Percentiles rank a stretch among this genome's conserved stretches.
Evolutionary conservation across 1,284 basidiomycete genomes (phyloP).

Genomic region (Waitea zeae): DNA sequence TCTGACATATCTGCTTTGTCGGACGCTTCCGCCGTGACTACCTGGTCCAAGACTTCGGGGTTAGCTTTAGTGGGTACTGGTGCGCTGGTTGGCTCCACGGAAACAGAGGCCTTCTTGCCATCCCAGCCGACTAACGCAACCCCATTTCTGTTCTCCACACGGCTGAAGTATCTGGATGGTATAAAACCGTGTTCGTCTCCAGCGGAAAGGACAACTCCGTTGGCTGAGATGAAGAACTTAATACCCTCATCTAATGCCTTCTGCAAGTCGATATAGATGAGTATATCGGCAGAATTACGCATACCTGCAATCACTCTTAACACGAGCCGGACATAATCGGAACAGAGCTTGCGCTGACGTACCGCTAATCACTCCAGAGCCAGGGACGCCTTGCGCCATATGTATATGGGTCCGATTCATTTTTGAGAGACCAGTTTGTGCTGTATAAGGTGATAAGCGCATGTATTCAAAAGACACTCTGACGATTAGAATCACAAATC

Average conservation of each 20-base stretch:
- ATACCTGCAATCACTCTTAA: slow-evolving; percentile 37
- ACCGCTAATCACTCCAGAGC: slow-evolving; percentile 61
- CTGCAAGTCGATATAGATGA: slow-evolving; percentile 62
- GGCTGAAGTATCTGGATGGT: slow-evolving; percentile 38
- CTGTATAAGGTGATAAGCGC: slow-evolving; percentile 15
- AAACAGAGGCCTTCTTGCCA: too few relatives aligned
- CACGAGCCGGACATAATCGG: neutral
- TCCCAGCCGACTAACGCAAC: too few relatives aligned
- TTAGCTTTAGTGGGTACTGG: too few relatives aligned
- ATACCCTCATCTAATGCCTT: slow-evolving; percentile 57
- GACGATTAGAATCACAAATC: slow-evolving; percentile 44
- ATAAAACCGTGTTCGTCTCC: slow-evolving; percentile 47
- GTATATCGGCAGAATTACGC: slow-evolving; percentile 51
- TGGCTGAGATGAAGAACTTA: slow-evolving; percentile 58
- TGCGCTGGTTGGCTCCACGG: too few relatives aligned
- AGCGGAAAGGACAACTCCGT: slow-evolving; percentile 72
- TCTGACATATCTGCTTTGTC: too few relatives aligned
- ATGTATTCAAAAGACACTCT: slow-evolving; percentile 1
- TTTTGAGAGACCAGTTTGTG: slow-evolving; percentile 55
- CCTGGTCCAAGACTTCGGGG: too few relatives aligned
- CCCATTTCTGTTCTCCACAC: slow-evolving; percentile 29
- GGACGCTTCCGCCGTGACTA: too few relatives aligned
- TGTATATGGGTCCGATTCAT: slow-evolving; percentile 86
- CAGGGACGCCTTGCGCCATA: slow-evolving; percentile 56
- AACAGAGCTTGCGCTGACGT: slow-evolving; percentile 10